phyloP scores from a whole-genome alignment of 1,284 basidiomycete genomes.

The Coniferiporia weirii region DNA sequence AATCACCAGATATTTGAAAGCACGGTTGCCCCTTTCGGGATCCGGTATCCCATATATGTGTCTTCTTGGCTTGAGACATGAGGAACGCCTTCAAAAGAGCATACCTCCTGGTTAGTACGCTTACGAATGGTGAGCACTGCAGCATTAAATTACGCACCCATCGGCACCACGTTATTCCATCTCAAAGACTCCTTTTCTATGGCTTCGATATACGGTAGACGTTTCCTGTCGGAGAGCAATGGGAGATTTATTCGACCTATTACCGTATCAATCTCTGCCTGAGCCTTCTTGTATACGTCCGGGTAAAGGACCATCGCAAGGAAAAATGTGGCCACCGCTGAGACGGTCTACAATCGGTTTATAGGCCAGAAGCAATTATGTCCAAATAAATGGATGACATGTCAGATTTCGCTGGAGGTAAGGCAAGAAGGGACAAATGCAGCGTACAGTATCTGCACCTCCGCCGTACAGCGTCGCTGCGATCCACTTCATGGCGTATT shows the following conservation, averaged over 20 bases:
- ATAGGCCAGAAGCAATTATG: too few relatives aligned
- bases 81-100: constrained; percentile 7
- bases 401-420: not conserved
- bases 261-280: constrained; percentile 26
- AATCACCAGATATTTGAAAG: constrained; percentile 17
- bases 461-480: constrained; percentile 11
- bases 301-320: constrained; percentile 17
- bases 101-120: not conserved
- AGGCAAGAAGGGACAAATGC: not conserved
- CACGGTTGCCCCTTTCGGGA: constrained; percentile 13
- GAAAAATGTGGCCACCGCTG: constrained; percentile 16
- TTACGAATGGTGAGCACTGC: not conserved
- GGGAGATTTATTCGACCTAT: constrained; percentile 25
- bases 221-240: constrained; percentile 24
- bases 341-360: constrained; percentile 3
- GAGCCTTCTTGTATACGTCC: constrained; percentile 15
- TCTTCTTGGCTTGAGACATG: constrained; percentile 18
- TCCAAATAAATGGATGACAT: too few relatives aligned
- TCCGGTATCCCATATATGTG: constrained; percentile 12
- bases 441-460: constrained; percentile 14
- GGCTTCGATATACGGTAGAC: constrained; percentile 26
- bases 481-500: constrained; percentile 13
- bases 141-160: constrained; percentile 6
- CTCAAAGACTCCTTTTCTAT: constrained; percentile 27
- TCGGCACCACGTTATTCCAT: constrained; percentile 24